Evolutionary conservation across 805 yeast species (phyloP).

Genomic region (Yarrowia sp.): DNA sequence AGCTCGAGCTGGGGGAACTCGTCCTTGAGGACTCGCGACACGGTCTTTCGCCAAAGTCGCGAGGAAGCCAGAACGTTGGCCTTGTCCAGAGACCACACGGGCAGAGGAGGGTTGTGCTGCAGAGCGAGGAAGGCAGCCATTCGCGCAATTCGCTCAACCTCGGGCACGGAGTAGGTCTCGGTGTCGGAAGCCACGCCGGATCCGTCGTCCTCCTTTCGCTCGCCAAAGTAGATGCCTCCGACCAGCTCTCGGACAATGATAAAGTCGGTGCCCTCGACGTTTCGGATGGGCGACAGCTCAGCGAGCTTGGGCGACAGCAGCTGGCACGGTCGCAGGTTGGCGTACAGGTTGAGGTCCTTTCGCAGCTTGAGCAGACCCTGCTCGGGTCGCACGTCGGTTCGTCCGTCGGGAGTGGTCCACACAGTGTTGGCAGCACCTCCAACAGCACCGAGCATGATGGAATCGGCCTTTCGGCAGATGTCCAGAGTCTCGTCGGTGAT

Average conservation of each 20-base stretch:
- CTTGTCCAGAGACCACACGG: constrained; percentile 94
- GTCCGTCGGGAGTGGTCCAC: constrained; percentile 95
- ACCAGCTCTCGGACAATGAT: constrained; percentile 93
- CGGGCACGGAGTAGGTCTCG: constrained; percentile 85
- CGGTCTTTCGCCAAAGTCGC: constrained; percentile 93
- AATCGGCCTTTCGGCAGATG: constrained; percentile 84
- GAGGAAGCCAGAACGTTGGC: constrained; percentile 97
- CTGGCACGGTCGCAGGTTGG: constrained; percentile 95
- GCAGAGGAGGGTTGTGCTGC: constrained; percentile 90
- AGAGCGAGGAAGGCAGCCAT: constrained; percentile 98
- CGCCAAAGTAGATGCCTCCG: constrained; percentile 98
- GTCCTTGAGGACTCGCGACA: constrained; percentile 72
- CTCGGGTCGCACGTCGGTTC: constrained; percentile 95
- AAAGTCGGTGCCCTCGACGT: constrained; percentile 88
- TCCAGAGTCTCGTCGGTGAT: constrained; percentile 79
- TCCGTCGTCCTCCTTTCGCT: constrained; percentile 87
- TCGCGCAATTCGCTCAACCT: constrained; percentile 91
- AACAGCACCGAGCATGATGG: constrained; percentile 95
- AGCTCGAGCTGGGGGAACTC: constrained; percentile 88
- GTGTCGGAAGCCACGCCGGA: constrained; percentile 88
- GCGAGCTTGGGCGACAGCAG: constrained; percentile 82
- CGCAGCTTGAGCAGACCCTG: constrained; percentile 93
- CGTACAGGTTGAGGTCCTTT: constrained; percentile 90
- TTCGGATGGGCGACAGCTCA: constrained; percentile 82
- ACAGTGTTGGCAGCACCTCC: constrained; percentile 80